Base-by-base conservation (phyloP, 495 filamentous ascomycete species). In the Talaromyces proteolyticus region DNA sequence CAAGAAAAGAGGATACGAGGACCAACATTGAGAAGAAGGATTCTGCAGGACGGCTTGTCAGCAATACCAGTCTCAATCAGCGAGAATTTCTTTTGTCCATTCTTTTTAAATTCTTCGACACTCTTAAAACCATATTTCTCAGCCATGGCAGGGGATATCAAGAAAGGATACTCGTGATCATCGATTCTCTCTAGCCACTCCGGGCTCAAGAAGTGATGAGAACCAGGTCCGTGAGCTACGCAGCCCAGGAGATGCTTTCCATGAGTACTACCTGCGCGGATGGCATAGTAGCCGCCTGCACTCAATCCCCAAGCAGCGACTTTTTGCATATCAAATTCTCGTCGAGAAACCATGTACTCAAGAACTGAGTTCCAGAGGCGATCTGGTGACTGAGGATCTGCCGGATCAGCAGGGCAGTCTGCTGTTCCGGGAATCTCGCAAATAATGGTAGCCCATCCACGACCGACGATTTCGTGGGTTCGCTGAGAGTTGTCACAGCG, bases 351-450 rank as follows among this genome's bases (percentile, higher is more conserved):
- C 65, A 89, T 80, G 76, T 85, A 91, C 10, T 81, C 77, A 7
- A 91, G 64, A 52, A 89, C 63, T 47, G 76, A 84, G 24, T 69
- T 68, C 66, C 66, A 70, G 20, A 79, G 58, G 1, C 79, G 68
- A 51, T 83, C 79, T 0, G 76, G 67, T 1, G 72, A 73, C 17
- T 64, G 68, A 0, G 73, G 69, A 45, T 84, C 79, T 1, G 64
- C 64, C 3, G 74, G 69, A 49, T 83, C 79, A 0, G 86, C 85
- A 0, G 87, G 88, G 51, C 77, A 88, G 60, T 92, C 88, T 2
- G 85, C 88, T 1, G 88, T 92, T 0, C 88, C 88, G 0, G 87
- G 88, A 50, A 92, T 88, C 66, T 92, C 88, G 20, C 80, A 74
- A 22, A 87, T 69, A 3, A 89, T 70, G 1, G 62, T 68, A 20